Conservation (phyloP, 2,329 filamentous ascomycete genomes). For the Aspergillus chevalieri region DNA sequence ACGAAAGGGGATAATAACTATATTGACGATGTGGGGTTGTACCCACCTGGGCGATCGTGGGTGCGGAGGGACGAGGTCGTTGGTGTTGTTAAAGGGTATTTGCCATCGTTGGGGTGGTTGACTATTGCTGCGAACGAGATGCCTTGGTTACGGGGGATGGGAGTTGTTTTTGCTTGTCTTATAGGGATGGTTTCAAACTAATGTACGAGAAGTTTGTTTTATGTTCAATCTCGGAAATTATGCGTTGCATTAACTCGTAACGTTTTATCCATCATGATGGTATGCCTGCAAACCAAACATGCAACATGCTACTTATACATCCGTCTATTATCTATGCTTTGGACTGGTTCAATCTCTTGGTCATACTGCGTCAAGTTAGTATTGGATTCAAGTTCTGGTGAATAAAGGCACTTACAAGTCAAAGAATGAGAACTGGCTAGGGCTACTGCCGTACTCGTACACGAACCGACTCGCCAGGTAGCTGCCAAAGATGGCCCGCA, state of each 20-base stretch:
- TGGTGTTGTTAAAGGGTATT: conserved; percentile 3
- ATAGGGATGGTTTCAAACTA: neutral
- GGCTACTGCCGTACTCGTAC: conserved; percentile 86
- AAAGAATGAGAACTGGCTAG: conserved; percentile 97
- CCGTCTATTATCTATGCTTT: conserved; percentile 19
- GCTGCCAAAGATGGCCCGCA: conserved; percentile 91
- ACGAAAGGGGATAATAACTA: conserved; percentile 7
- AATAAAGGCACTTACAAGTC: conserved; percentile 67
- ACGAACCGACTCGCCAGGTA: conserved; percentile 94
- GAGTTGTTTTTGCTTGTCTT: neutral
- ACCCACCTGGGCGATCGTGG: conserved; percentile 1
- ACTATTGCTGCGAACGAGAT: neutral
- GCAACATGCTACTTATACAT: neutral
- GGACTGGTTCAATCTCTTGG: conserved; percentile 28
- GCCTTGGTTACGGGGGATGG: neutral
- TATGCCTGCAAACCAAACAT: neutral
- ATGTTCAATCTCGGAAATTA: too few species aligned
- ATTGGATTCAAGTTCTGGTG: neutral
- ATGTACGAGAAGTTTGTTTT: too few species aligned
- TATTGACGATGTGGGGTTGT: conserved; percentile 3
- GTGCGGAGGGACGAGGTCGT: conserved; percentile 1
- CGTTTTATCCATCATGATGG: neutral
- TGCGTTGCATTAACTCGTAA: neutral
- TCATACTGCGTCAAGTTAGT: conserved; percentile 27
- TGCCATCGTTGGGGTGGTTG: conserved; percentile 3